Evolutionary conservation across 2,329 filamentous ascomycete genomes (phyloP).

Genomic region (Colletotrichum sp.): DNA sequence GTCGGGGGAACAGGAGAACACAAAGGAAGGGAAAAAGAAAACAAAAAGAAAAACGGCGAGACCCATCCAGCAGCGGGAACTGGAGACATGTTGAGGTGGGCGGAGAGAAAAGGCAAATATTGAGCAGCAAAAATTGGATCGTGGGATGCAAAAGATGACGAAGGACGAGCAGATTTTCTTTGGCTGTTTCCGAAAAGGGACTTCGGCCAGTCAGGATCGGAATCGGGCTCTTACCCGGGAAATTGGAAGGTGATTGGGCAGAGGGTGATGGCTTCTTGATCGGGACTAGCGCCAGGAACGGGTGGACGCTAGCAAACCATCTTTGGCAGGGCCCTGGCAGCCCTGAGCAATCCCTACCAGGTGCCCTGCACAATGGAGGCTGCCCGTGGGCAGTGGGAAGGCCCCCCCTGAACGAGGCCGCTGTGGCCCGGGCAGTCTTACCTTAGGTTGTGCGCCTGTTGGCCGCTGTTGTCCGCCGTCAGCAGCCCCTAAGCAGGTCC

Average conservation of each 20-base stretch:
- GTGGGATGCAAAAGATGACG: neutral
- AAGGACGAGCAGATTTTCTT: conserved; percentile 6
- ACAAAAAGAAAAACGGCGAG: neutral
- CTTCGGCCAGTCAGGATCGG: conserved; percentile 6
- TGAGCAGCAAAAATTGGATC: neutral
- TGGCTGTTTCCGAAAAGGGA: neutral
- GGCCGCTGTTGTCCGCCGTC: neutral
- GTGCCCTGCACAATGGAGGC: neutral
- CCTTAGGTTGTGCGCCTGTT: neutral
- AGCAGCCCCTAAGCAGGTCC: neutral
- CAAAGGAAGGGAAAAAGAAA: neutral
- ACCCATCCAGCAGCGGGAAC: neutral
- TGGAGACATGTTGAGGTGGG: neutral
- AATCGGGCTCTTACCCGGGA: conserved; percentile 2
- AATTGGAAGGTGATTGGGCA: conserved; percentile 18
- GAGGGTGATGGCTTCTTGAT: neutral
- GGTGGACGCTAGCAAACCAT: conserved; percentile 5
- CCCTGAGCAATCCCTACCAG: neutral
- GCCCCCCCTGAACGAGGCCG: neutral
- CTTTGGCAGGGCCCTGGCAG: conserved; percentile 1
- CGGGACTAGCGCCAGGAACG: conserved; percentile 17
- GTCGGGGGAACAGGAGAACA: neutral
- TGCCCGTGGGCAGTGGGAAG: neutral
- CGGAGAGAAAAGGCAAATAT: neutral
- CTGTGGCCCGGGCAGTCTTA: neutral